Base-by-base conservation (phyloP, 208 protist genomes). In the Naegleria lovaniensis region DNA sequence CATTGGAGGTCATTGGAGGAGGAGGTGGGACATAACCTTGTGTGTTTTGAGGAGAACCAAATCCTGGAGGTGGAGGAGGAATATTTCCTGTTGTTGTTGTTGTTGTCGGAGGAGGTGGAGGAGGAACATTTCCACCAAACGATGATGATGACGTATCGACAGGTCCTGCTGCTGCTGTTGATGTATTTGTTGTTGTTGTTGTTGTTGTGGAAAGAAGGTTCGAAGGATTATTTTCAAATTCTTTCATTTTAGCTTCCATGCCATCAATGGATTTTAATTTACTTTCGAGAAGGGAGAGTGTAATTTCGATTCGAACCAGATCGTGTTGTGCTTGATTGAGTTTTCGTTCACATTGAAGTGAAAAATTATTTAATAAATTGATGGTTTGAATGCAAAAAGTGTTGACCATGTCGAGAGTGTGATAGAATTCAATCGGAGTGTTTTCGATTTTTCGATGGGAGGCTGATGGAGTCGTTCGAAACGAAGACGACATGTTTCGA, bases 291-390 rank as follows among this genome's bases (percentile, higher is more conserved):
- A 97, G 89, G 16, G 92, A 84, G 0, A 95, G 94, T 86, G 95
- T 92, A 51, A 93, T 58, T 93, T 97, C 96, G 4, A 97, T 89
- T 29, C 94, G 93, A 83, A 94, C 92, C 15, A 97, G 90, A 2
- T 93, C 89, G 3, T 91, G 90, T 16, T 89, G 84, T n/a, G 92
- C 94, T 33, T 92, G 89, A 19, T 95, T 88, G 0, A 97, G 93
- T 84, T 94, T 94, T 55, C 76, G 85, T 52, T 97, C 95, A 88
- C 96, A 97, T 83, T 93, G 90, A 19, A 92, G 92, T 43, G 94
- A 93, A 91, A 97, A 97, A 29, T 94, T 93, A 91, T 97, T 97
- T 76, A 97, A 91, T 90, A 97, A 95, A 90, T 97, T 93, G 19
- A 93, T 93, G 67, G 94, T 96, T 85, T 93, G 95, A 48, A 97